phyloP scores from a whole-genome alignment of 2,329 filamentous ascomycete species.

The Pseudogymnoascus sp. region DNA sequence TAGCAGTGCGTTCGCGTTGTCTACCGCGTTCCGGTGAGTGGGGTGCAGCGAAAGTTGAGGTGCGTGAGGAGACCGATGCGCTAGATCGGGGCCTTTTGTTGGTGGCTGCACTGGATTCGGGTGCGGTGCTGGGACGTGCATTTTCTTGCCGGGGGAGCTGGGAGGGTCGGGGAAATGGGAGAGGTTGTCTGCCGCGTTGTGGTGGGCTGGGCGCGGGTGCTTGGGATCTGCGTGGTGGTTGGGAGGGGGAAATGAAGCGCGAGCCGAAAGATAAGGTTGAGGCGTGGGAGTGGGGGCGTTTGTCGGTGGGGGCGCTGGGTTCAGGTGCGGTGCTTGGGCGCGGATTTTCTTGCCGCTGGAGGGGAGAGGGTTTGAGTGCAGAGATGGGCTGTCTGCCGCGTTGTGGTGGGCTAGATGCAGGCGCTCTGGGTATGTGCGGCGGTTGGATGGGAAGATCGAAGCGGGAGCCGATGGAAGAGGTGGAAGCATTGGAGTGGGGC shows the following conservation, averaged over 20 bases:
- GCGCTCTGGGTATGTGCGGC: too few species aligned
- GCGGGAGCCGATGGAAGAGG: background rate
- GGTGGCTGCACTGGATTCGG: background rate
- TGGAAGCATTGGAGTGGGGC: background rate
- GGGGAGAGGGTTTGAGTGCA: background rate
- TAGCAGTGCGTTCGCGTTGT: background rate
- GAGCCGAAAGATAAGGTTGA: background rate
- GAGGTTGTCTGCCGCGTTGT: background rate
- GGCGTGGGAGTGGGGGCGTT: background rate
- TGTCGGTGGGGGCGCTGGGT: background rate
- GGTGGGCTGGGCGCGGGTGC: too few species aligned
- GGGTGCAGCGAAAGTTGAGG: background rate
- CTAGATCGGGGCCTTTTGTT: background rate
- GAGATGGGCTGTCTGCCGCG: background rate
- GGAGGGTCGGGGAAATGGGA: background rate
- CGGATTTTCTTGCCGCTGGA: background rate
- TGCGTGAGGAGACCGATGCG: background rate
- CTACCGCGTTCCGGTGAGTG: background rate
- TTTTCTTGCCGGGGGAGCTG: background rate
- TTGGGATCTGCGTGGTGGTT: too few species aligned
- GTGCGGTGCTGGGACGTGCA: background rate
- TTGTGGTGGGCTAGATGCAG: background rate
- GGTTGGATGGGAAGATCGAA: background rate
- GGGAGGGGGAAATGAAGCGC: too few species aligned
- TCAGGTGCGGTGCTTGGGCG: background rate